Conservation (phyloP, 1,139 yeast species). For the Taphrina flavorubra region DNA sequence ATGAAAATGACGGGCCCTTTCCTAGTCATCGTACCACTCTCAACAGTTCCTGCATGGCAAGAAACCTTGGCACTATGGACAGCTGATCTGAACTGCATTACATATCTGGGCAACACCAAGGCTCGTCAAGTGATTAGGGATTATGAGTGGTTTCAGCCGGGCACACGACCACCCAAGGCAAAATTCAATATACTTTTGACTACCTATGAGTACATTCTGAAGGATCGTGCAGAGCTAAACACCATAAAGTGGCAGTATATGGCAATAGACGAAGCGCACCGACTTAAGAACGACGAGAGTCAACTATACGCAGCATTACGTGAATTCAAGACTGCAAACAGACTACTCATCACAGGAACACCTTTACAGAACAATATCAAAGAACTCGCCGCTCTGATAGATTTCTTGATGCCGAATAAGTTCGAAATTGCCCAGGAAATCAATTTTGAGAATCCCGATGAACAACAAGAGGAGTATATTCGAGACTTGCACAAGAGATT, state of each 20-base stretch:
- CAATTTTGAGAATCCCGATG: constrained; percentile 88
- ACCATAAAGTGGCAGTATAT: constrained; percentile 89
- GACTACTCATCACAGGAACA: constrained; percentile 94
- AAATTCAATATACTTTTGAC: constrained; percentile 88
- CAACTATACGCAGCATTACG: constrained; percentile 86
- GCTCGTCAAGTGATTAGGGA: constrained; percentile 83
- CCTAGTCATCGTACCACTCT: constrained; percentile 90
- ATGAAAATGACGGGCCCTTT: constrained; percentile 98
- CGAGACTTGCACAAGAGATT: constrained; percentile 80
- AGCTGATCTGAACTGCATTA: constrained; percentile 90
- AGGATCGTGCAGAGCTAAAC: constrained; percentile 82
- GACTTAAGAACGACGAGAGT: constrained; percentile 91
- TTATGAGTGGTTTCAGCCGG: constrained; percentile 75
- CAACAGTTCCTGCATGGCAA: constrained; percentile 99
- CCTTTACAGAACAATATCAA: constrained; percentile 95
- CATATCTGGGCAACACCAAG: constrained; percentile 88
- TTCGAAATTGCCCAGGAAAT: constrained; percentile 89
- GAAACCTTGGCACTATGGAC: constrained; percentile 98
- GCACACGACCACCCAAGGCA: constrained; percentile 62
- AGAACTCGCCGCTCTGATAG: constrained; percentile 92
- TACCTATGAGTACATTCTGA: constrained; percentile 92
- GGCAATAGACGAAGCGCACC: constrained; percentile 98
- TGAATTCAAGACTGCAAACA: constrained; percentile 80
- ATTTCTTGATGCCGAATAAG: constrained; percentile 94
- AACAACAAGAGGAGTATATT: constrained; percentile 84